These are phyloP conservation scores for Deinandra increscens DNA, from an alignment of 129 eudicot genomes.

Conservation along the genomic window DNA sequence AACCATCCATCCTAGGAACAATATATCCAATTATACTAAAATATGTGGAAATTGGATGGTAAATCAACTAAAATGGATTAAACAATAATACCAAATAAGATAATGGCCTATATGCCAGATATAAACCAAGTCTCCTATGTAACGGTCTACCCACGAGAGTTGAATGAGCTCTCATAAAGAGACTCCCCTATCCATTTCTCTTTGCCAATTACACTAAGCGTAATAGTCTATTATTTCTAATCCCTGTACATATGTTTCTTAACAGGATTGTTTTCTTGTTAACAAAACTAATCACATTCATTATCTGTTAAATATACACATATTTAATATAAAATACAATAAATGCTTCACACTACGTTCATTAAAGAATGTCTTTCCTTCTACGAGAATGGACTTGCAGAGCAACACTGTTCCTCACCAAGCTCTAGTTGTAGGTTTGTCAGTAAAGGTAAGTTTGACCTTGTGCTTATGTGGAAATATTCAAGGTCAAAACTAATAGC, in stretches of 20 bases:
- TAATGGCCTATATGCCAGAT: background rate
- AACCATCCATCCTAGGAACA: constrained; percentile 14
- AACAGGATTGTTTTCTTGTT: background rate
- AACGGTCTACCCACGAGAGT: no score
- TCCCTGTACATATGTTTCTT: no score
- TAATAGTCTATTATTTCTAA: no score
- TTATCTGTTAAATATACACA: background rate
- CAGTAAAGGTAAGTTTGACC: constrained; percentile 30
- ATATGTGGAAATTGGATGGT: background rate
- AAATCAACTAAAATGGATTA: background rate
- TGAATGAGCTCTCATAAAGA: no score
- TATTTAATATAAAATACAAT: background rate
- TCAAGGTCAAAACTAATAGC: background rate
- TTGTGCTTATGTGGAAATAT: background rate
- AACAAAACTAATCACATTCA: background rate
- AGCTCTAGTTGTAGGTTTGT: constrained; percentile 45
- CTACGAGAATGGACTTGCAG: background rate
- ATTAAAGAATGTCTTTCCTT: background rate
- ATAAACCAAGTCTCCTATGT: no score
- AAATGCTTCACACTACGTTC: background rate
- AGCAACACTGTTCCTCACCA: constrained; percentile 23
- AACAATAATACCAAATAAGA: background rate
- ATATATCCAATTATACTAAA: background rate
- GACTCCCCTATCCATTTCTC: no score
- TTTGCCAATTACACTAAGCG: no score